phyloP scores from a whole-genome alignment of 1,139 yeast genomes.

The Geotrichum citri-aurantii region DNA sequence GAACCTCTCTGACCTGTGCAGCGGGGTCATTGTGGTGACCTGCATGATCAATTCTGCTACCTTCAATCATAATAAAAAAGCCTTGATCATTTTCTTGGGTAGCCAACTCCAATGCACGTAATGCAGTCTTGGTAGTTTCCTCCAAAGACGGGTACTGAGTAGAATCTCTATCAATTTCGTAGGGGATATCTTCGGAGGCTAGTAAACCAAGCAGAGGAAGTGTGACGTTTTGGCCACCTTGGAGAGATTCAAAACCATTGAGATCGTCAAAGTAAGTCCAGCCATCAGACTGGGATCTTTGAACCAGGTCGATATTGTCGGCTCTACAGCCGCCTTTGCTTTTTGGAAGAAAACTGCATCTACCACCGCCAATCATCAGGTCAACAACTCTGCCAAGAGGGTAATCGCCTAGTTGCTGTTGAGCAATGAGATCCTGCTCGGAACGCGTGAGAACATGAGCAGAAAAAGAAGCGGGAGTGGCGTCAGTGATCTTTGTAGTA shows the following conservation, averaged over 20 bases:
- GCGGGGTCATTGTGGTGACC: constrained; percentile 88
- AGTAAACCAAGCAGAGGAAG: constrained; percentile 69
- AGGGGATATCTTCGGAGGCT: constrained; percentile 71
- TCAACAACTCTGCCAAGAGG: constrained; percentile 76
- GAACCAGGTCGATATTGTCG: constrained; percentile 58
- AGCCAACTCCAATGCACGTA: constrained; percentile 57
- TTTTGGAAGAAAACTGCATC: constrained; percentile 58
- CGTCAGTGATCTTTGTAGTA: constrained; percentile 77
- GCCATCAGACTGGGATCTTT: constrained; percentile 52
- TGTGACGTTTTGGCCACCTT: constrained; percentile 53
- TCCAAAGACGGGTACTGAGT: constrained; percentile 61
- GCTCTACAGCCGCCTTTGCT: constrained; percentile 53
- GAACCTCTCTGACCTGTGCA: constrained; percentile 73
- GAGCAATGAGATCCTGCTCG: constrained; percentile 79
- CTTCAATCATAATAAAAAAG: constrained; percentile 75
- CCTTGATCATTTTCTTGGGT: constrained; percentile 67
- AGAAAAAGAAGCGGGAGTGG: constrained; percentile 86
- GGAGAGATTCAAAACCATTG: constrained; percentile 48
- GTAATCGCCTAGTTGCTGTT: constrained; percentile 73
- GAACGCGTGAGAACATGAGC: constrained; percentile 66
- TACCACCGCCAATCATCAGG: constrained; percentile 82
- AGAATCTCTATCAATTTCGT: constrained; percentile 64
- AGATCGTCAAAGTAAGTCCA: constrained; percentile 65
- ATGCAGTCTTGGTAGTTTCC: constrained; percentile 66
- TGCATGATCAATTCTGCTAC: constrained; percentile 87